Conservation (phyloP, 106 monocot species). For the Allium cepa region DNA sequence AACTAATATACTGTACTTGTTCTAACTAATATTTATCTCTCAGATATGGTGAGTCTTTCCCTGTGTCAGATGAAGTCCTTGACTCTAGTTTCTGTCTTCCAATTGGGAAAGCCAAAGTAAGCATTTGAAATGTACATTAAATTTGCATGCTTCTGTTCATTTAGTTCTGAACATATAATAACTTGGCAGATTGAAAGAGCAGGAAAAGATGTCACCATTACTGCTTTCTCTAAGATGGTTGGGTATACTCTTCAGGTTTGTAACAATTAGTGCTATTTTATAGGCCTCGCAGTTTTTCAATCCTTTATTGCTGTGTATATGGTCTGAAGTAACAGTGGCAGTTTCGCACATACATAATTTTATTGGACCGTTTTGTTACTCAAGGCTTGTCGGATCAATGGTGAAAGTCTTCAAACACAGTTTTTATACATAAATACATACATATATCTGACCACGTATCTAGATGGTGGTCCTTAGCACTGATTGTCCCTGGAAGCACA, state of each 20-base stretch:
- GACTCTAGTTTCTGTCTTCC: slow-evolving; percentile 96
- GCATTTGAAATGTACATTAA: neutral
- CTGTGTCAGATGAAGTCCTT: slow-evolving; percentile 87
- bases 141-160: slow-evolving; percentile 3
- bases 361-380: no score
- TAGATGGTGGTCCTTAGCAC: no score
- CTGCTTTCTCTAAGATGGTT: slow-evolving; percentile 95
- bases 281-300: no score
- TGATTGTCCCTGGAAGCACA: no score
- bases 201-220: slow-evolving; percentile 88
- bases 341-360: no score
- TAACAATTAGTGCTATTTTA: neutral
- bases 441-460: no score
- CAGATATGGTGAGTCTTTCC: slow-evolving; percentile 94
- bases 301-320: no score
- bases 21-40: slow-evolving; percentile 4
- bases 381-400: no score
- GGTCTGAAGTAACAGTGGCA: no score
- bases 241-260: slow-evolving; percentile 85
- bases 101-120: slow-evolving; percentile 95
- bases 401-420: no score
- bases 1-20: neutral
- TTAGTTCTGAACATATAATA: neutral
- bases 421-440: no score
- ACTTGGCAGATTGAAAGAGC: slow-evolving; percentile 70